Base-by-base conservation (phyloP, 2,329 filamentous ascomycete species). In the Sphaerostilbella broomeana region DNA sequence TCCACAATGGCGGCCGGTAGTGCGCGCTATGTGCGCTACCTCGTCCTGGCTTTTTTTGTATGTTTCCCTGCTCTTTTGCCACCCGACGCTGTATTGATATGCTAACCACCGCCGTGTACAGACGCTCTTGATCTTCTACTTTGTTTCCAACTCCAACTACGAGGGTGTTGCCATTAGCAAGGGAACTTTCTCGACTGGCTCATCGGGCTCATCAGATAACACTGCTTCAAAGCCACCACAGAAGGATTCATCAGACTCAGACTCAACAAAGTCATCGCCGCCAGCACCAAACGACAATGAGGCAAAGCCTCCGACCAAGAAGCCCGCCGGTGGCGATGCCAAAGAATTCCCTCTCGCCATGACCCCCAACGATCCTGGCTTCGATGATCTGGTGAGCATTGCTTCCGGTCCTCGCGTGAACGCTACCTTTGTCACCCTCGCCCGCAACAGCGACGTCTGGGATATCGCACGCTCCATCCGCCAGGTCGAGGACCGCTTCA, bases 401-500 rank as follows among this genome's bases (percentile, higher is more conserved):
- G 74, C 75, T 11, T 68, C 77, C 9, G 83, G 83, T 36, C 77
- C 80, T 45, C 84, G 86, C 55, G 86, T 94, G 74, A 98, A 98
- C 64, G 92, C 94, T 35, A 98, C 92, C 9, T 98, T 98, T 57
- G 88, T 98, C 38, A 95, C 89, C 16, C 77, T 98, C 45, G 92
- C 92, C 38, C 83, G 92, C 55, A 98, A 98, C 68, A 75, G 71
- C 40, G 92, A 98, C 58, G 69, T 97, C 19, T 98, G 92, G 92
- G 92, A 98, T 35, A 95, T 98, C 58, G 86, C 88, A 46, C 80
- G 87, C 56, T 95, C 89, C 10, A 98, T 98, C 58, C 86, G 92
- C 41, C 86, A 95, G 58, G 81, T 98, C 41, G 92, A 98, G 67
- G 92, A 98, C 64, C 86, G 92, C 58, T 98, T 98, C 79, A 98